phyloP scores from a whole-genome alignment of 768 basidiomycete species.

The Collybiopsis luxurians region DNA sequence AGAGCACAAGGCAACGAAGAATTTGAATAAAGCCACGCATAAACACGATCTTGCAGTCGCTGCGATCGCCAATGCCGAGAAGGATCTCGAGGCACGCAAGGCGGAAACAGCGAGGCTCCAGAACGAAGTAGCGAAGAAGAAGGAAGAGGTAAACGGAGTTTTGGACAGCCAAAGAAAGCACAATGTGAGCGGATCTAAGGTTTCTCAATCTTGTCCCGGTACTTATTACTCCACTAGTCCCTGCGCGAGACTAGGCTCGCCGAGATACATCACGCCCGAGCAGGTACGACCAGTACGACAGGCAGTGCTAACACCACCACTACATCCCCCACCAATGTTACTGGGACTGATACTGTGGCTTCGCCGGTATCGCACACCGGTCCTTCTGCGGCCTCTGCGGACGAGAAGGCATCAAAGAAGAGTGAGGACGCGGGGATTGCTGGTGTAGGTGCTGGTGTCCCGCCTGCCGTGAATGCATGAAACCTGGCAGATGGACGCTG shows the following conservation, averaged over 20 bases:
- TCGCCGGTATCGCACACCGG: neutral
- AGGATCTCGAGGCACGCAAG: constrained; percentile 23
- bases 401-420: neutral
- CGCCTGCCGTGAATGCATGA: neutral
- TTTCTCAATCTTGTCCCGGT: neutral
- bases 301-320: neutral
- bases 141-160: neutral
- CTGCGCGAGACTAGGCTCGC: constrained; percentile 13
- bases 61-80: constrained; percentile 32
- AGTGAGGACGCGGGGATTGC: neutral
- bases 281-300: neutral
- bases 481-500: neutral
- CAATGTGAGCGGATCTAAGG: constrained; percentile 9
- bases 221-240: constrained; percentile 5
- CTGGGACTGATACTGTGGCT: neutral
- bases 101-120: constrained; percentile 16
- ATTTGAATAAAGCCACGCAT: constrained; percentile 44
- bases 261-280: constrained; percentile 10
- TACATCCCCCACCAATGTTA: neutral
- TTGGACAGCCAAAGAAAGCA: constrained; percentile 11
- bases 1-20: constrained; percentile 42
- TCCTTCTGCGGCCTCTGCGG: neutral
- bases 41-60: constrained; percentile 41
- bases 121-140: neutral
- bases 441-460: neutral